Evolutionary conservation across 2,329 filamentous ascomycete genomes (phyloP).

Genomic region (Penicillium sp.): DNA sequence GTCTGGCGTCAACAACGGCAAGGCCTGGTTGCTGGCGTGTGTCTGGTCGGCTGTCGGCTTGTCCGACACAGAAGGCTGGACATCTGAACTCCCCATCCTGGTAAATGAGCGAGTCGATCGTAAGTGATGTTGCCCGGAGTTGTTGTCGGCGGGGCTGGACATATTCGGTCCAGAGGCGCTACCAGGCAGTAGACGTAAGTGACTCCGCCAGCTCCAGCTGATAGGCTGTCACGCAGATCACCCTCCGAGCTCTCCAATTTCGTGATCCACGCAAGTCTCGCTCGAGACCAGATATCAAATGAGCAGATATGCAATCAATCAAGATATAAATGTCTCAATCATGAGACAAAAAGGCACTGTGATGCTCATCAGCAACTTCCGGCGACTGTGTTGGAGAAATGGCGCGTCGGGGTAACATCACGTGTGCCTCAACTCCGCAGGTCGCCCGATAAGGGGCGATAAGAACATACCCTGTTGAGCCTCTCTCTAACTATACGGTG

Average conservation of each 20-base stretch:
- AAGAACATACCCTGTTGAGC: not conserved
- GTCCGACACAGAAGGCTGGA: constrained; percentile 25
- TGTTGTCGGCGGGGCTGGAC: constrained; percentile 27
- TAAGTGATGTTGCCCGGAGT: constrained; percentile 25
- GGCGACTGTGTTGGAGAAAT: not conserved
- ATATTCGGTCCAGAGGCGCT: constrained; percentile 21
- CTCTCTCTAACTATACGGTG: too few species aligned
- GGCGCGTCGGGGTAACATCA: constrained; percentile 22
- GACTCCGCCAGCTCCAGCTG: constrained; percentile 28
- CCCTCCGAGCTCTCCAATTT: constrained; percentile 16
- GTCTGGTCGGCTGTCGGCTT: constrained; percentile 29
- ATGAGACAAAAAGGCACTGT: not conserved
- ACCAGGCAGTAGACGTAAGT: constrained; percentile 24
- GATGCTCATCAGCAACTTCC: not conserved
- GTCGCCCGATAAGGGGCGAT: constrained; percentile 24
- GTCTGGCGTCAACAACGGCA: constrained; percentile 20
- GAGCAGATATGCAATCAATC: not conserved
- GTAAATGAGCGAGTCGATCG: constrained; percentile 34
- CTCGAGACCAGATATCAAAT: not conserved
- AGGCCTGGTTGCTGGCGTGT: constrained; percentile 27
- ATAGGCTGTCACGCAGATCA: constrained; percentile 32
- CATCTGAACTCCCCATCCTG: constrained; percentile 33
- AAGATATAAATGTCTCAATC: not conserved
- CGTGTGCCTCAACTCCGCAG: constrained; percentile 26
- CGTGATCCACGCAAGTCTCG: not conserved